phyloP scores from a whole-genome alignment of 169 alveolate species.

The Theileria orientalis region DNA sequence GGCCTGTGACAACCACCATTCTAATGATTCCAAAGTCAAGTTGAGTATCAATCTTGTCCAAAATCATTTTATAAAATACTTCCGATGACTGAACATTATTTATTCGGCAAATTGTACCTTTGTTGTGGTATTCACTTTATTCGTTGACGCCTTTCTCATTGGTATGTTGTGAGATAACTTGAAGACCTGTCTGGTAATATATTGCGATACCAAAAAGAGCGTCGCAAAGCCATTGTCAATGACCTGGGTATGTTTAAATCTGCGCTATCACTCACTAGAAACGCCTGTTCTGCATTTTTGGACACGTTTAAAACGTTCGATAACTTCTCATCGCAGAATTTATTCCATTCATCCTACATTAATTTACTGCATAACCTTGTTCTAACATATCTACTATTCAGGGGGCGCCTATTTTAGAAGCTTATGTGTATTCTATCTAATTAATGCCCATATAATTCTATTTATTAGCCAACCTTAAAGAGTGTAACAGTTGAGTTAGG shows the following conservation, averaged over 20 bases:
- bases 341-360: constrained; percentile 53
- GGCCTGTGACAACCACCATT: constrained; percentile 62
- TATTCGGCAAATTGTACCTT: constrained; percentile 9
- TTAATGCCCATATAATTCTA: too few species aligned
- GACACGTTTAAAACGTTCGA: constrained; percentile 19
- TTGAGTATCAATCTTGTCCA: constrained; percentile 7
- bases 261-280: constrained; percentile 25
- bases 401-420: too few species aligned
- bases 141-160: constrained; percentile 24
- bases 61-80: constrained; percentile 31
- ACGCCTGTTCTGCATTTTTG: constrained; percentile 49
- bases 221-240: constrained; percentile 53
- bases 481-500: constrained; percentile 65
- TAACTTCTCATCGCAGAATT: constrained; percentile 31
- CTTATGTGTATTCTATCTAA: too few species aligned
- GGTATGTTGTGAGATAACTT: constrained; percentile 54
- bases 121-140: constrained; percentile 23
- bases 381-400: too few species aligned
- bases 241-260: neutral
- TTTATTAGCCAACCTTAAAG: constrained; percentile 60
- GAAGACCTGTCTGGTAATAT: constrained; percentile 53
- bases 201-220: constrained; percentile 30
- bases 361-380: constrained; percentile 11
- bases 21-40: constrained; percentile 35
- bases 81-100: constrained; percentile 16